Evolutionary conservation across 768 basidiomycete species (phyloP), one percentile per base, ranked within the genome.

Genomic region (Pseudohyphozyma bogoriensis): DNA sequence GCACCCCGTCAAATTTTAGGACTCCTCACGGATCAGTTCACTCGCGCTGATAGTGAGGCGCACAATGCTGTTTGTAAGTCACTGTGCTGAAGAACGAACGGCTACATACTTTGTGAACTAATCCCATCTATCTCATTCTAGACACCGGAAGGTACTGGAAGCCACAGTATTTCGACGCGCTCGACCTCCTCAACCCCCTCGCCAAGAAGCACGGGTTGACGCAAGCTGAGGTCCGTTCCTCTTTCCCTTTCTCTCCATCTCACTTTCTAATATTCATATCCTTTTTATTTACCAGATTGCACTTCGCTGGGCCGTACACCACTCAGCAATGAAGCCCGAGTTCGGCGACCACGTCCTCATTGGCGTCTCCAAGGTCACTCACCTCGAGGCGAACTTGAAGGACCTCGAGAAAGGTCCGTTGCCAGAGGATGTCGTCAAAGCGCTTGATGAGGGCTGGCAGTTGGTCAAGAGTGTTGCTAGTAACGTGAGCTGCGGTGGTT

Each of bases 401-500:
- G 80, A 82, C 64, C 69, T 81, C 6, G 80, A 82, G 72, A 81
- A 82, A 67, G 80, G 79, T 0, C 82, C 82, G 8, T 72, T 83
- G 50, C 81, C 81, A 0, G 78, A 82, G 26, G 80, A 79, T 22
- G 77, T 82, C 8, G 72, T 82, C 7, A 70, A 77, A 61, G 76
- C 70, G 0, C 70, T 82, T 26, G 79, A 82, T 59, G 76, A 79
- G 40, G 80, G 80, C 2, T 83, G 82, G 81, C 50, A 72, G 39
- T 60, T 69, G 15, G 76, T 78, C 33, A 75, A 77, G 60, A 72
- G 76, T 1, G 73, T 76, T 55, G 75, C 79, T 7, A 73, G 74
- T 5, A 40, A 39, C n/a, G n/a, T n/a, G n/a, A n/a, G n/a, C n/a
- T n/a, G n/a, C n/a, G n/a, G n/a, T n/a, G n/a, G n/a, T n/a, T n/a